These are phyloP conservation scores for Sugiyamaella smithiae DNA, from an alignment of 805 yeast species.

Conservation along the genomic window DNA sequence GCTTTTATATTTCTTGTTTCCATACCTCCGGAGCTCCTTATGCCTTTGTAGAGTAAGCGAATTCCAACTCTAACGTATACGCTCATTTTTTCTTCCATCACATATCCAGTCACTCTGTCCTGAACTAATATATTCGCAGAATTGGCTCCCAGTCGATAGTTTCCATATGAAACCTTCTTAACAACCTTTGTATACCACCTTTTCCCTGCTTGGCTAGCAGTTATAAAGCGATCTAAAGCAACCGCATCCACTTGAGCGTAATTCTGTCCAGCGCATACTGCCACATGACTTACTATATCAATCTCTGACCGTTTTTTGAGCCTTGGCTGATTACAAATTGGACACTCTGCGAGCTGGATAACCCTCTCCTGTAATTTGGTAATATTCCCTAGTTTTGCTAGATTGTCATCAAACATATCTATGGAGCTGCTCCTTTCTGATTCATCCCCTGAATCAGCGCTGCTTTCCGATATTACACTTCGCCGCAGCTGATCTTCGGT, in stretches of 20 bases:
- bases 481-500: conserved; percentile 13
- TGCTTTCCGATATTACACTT: neutral
- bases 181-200: conserved; percentile 85
- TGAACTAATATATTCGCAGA: conserved; percentile 94
- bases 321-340: conserved; percentile 67
- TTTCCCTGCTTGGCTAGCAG: conserved; percentile 77
- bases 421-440: neutral
- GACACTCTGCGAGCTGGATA: conserved; percentile 69
- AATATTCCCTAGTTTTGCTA: neutral
- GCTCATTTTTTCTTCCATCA: conserved; percentile 92
- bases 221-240: conserved; percentile 65
- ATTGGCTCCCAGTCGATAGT: conserved; percentile 78
- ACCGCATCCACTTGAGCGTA: conserved; percentile 67
- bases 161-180: conserved; percentile 84
- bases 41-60: conserved; percentile 73
- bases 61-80: conserved; percentile 86
- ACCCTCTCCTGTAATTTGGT: conserved; percentile 36
- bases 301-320: conserved; percentile 51
- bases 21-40: conserved; percentile 46
- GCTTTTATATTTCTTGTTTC: conserved; percentile 55
- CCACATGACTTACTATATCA: conserved; percentile 82
- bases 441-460: neutral
- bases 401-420: neutral
- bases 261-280: conserved; percentile 77
- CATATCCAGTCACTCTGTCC: conserved; percentile 82